These are phyloP conservation scores for Candida tetrigidarum DNA, from an alignment of 1,139 yeast species.

Conservation along the genomic window DNA sequence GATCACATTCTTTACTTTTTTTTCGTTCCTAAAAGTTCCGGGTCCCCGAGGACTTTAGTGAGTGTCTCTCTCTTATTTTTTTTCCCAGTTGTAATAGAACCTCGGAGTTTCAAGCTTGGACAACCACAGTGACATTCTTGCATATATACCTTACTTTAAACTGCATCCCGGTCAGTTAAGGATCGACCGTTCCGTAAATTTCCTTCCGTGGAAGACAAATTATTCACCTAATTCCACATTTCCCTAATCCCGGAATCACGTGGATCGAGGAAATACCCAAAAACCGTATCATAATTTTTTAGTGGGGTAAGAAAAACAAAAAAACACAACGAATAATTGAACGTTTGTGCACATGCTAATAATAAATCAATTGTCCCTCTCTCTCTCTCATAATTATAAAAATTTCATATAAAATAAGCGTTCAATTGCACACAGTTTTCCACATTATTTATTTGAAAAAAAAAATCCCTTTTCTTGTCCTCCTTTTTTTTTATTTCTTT, in stretches of 20 bases:
- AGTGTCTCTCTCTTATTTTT: not conserved
- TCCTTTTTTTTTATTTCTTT: slow-evolving; percentile 8
- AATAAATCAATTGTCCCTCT: not conserved
- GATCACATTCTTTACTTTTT: not conserved
- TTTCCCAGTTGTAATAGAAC: not conserved
- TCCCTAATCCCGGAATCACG: slow-evolving; percentile 4
- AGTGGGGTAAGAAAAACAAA: slow-evolving; percentile 2
- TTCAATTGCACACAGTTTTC: not conserved
- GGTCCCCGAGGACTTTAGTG: not conserved
- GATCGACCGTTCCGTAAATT: not conserved
- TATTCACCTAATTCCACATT: no score
- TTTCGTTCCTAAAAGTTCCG: not conserved
- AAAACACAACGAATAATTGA: no score
- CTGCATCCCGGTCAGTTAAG: not conserved
- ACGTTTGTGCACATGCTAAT: slow-evolving; percentile 4
- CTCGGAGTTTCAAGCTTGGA: slow-evolving; percentile 5
- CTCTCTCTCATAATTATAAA: not conserved
- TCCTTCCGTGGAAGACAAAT: not conserved
- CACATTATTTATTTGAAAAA: not conserved
- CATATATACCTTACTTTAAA: not conserved
- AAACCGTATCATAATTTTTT: not conserved
- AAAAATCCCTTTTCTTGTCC: not conserved
- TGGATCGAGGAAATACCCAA: no score
- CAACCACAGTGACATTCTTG: not conserved
- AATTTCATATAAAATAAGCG: not conserved